These are phyloP conservation scores for Monilinia polystroma DNA, from an alignment of 2,329 filamentous ascomycete genomes.

Conservation along the genomic window DNA sequence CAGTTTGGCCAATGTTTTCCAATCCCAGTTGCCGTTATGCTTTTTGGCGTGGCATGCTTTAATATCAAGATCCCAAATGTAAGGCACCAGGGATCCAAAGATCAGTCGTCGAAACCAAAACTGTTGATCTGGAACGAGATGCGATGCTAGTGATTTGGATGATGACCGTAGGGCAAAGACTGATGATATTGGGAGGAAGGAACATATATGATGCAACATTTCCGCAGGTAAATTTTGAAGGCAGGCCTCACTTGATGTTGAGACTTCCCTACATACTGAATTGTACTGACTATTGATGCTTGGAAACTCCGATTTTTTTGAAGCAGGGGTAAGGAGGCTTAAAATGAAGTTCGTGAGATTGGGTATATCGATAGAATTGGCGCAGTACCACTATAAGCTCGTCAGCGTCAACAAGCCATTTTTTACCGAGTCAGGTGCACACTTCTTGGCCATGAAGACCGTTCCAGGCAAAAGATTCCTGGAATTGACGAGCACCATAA, in stretches of 20 bases:
- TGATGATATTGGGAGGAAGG: not conserved
- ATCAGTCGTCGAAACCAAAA: slow-evolving; percentile 9
- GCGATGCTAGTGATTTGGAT: not conserved
- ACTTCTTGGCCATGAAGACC: too few species aligned
- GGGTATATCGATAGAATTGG: too few species aligned
- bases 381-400: too few species aligned
- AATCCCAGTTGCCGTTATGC: not conserved
- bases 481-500: too few species aligned
- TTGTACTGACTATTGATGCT: not conserved
- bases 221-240: not conserved
- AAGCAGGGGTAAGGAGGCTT: too few species aligned
- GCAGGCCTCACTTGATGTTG: not conserved
- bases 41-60: not conserved
- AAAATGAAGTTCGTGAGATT: too few species aligned
- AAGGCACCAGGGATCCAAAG: not conserved
- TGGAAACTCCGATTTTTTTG: not conserved
- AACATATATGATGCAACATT: slow-evolving; percentile 6
- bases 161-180: slow-evolving; percentile 2
- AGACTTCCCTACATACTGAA: not conserved
- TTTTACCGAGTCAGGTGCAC: too few species aligned
- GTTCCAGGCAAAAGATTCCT: too few species aligned
- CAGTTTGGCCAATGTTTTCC: not conserved
- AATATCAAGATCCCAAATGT: slow-evolving; percentile 7
- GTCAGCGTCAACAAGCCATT: too few species aligned
- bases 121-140: not conserved